Evolutionary conservation across 495 filamentous ascomycete species (phyloP).

Genomic region (Podospora bellae-mahoneyi): DNA sequence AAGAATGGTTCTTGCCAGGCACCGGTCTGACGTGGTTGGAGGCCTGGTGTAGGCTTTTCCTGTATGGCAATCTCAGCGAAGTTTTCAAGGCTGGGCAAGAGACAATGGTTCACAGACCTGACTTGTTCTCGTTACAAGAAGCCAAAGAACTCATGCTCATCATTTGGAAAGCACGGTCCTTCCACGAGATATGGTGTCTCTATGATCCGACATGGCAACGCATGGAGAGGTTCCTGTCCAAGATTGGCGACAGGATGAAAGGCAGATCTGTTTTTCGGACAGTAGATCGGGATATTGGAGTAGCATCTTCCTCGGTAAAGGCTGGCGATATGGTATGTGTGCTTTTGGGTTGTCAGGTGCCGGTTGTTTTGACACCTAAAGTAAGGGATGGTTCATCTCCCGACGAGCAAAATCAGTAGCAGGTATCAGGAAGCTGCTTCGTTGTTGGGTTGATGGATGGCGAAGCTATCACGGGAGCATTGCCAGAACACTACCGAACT

Average conservation of each 20-base stretch:
- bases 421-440: background rate
- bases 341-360: background rate
- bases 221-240: background rate
- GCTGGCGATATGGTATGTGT: background rate
- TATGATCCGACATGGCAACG: background rate
- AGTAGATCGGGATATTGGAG: background rate
- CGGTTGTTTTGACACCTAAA: background rate
- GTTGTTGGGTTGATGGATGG: background rate
- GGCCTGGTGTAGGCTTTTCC: background rate
- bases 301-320: background rate
- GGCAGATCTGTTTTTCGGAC: background rate
- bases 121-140: background rate
- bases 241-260: background rate
- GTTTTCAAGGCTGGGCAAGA: background rate
- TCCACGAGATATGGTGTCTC: background rate
- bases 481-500: background rate
- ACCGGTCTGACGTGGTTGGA: background rate
- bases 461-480: background rate
- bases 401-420: background rate
- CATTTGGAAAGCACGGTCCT: background rate
- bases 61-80: background rate
- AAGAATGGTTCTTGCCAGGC: background rate
- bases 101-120: background rate
- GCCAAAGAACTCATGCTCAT: background rate
- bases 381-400: background rate